Base-by-base conservation (phyloP, 139 green algal species). In the Gonium pectorale region DNA sequence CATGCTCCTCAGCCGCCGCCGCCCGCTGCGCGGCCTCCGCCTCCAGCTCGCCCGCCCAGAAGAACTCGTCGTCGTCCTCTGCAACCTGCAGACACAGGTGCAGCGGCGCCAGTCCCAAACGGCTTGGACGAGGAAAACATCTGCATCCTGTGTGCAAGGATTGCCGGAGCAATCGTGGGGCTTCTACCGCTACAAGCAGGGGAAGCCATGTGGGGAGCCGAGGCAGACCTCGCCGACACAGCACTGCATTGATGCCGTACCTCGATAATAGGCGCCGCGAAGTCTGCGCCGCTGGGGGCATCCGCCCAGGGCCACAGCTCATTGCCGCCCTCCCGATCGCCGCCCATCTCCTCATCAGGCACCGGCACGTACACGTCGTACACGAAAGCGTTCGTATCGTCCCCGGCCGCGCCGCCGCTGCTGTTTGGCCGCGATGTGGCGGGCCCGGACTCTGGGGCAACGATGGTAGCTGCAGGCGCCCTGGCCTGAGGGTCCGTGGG, bases 281-380 rank as follows among this genome's bases (percentile, higher is more conserved):
- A 11, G 33, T 71, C 72, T 1, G 35, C 35, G 13, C 5, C 49
- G 5, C 26, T 64, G 63, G 54, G 63, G 29, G 52, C 83, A 5
- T 67, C 73, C 37, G 22, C 26, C 59, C 71, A 72, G 31, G 60
- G 72, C 83, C 63, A 71, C 27, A 33, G 15, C 21, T 79, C 54
- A 8, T 56, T 24, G 38, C 40, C 74, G 38, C 38, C 74, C 13
- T 24, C 69, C 29, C 6, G 5, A 3, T 41, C 43, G 21, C 33
- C 70, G n/a, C 44, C 69, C 5, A 31, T 3, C 51, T 38, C 49
- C 35, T 38, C 63, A 2, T 67, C 79, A 2, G 4, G 44, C 33
- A 85, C 80, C 0, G 64, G 43, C 40, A 87, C 51, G 29, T 90
- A 90, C 86, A 90, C 64, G 64, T 90, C 86, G 54, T 90, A 90